phyloP scores from a whole-genome alignment of 352 stramenopile species.

The Thraustotheca clavata region DNA sequence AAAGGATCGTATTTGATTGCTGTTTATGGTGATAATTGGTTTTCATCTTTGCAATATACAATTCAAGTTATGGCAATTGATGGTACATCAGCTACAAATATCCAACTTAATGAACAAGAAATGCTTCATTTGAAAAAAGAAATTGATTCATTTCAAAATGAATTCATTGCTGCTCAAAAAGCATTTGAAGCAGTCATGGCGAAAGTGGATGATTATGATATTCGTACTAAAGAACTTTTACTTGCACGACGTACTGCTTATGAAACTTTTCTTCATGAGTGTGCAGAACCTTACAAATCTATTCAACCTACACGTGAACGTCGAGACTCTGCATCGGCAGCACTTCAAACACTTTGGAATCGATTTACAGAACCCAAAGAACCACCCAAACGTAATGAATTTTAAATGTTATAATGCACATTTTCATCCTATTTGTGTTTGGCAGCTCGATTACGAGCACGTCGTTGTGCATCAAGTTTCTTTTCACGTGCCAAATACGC shows the following conservation, averaged over 20 bases:
- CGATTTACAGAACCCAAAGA: constrained; percentile 7
- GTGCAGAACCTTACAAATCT: constrained; percentile 5
- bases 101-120: constrained; percentile 66
- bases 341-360: constrained; percentile 3
- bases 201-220: constrained; percentile 58
- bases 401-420: too few relatives aligned
- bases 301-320: not conserved
- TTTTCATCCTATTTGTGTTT: not conserved
- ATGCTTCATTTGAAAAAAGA: constrained; percentile 71
- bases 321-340: not conserved
- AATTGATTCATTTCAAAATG: constrained; percentile 63
- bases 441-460: constrained; percentile 27
- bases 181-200: constrained; percentile 64
- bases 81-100: constrained; percentile 23
- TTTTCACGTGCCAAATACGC: constrained; percentile 43
- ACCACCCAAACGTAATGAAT: constrained; percentile 14
- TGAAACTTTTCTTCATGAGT: constrained; percentile 27
- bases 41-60: constrained; percentile 81
- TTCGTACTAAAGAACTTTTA: constrained; percentile 67
- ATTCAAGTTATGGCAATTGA: constrained; percentile 62
- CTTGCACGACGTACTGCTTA: constrained; percentile 58
- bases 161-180: constrained; percentile 71
- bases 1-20: constrained; percentile 78
- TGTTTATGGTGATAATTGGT: constrained; percentile 86
- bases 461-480: constrained; percentile 37